Evolutionary conservation across 1,284 basidiomycete genomes (phyloP), one percentile per base, ranked within the genome.

Genomic region (Apiotrichum sp.): DNA sequence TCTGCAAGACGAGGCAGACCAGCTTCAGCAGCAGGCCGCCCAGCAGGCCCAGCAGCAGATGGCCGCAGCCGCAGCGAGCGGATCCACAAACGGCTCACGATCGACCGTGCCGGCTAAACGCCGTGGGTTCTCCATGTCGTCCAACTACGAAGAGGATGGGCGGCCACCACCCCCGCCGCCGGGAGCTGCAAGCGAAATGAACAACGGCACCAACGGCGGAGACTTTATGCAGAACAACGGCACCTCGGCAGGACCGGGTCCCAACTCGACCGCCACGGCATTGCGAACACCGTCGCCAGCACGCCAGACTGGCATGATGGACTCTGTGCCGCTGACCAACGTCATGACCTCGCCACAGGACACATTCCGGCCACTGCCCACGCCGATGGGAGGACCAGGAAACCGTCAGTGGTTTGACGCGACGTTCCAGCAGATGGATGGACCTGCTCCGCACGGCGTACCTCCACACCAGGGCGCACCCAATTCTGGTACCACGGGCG

Each of bases 1-100:
- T 39, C 42, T 61, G 2, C 53, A 55, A 4, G 59, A 61, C 22
- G 59, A 61, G 34, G 59, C 59, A 0, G 59, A 61, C 29, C 59
- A 61, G 38, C 44, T 61, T 0, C 53, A 55, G 16, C 56, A 61
- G n/a, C 59, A 61, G 45, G 59, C 59, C 0, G 50, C 50, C 10
- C 59, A 61, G 39, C 59, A 61, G 42, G 53, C 54, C 2, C 53
- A 55, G 32, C 59, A 61, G 47, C 55, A 57, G 42, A 11, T 52
- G 31, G 52, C 52, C 2, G 55, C 55, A 1, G 50, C 50, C 2
- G 46, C 55, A 5, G 52, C 56, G 10, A 47, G 47, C 2, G 45
- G 49, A 13, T 40, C 42, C 11, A 31, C 22, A 9, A 53, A 43
- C 41, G 38, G 41, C 14, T 14, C 47, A 32, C 47, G 52, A 6